These are phyloP conservation scores for Gnomoniopsis smithogilvyi DNA, from an alignment of 2,329 filamentous ascomycete species.

Conservation along the genomic window DNA sequence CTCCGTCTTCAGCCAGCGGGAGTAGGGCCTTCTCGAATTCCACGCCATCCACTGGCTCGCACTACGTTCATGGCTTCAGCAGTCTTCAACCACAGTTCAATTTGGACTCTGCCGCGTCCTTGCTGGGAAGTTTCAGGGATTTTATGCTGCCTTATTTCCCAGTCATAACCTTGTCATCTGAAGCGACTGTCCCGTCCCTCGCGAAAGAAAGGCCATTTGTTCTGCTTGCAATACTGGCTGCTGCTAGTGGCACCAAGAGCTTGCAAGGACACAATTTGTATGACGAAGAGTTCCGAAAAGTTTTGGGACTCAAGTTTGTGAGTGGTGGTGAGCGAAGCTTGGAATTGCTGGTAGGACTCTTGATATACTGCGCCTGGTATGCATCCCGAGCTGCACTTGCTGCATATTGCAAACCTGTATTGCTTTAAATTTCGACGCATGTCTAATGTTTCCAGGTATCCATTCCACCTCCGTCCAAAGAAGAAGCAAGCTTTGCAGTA, in stretches of 20 bases:
- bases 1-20: conserved; percentile 18
- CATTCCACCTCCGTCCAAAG: conserved; percentile 50
- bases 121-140: conserved; percentile 40
- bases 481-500: conserved; percentile 49
- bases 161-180: conserved; percentile 37
- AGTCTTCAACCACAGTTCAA: conserved; percentile 52
- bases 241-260: conserved; percentile 43
- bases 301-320: conserved; percentile 54
- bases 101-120: conserved; percentile 46
- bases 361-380: conserved; percentile 58
- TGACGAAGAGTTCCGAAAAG: conserved; percentile 56
- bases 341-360: conserved; percentile 53
- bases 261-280: conserved; percentile 51
- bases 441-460: conserved; percentile 39
- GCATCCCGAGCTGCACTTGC: conserved; percentile 1
- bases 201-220: conserved; percentile 49
- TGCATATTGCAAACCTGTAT: not conserved
- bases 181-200: conserved; percentile 40
- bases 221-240: conserved; percentile 50
- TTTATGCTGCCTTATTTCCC: conserved; percentile 42
- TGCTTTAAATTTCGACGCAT: too few species aligned
- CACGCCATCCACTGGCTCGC: conserved; percentile 27
- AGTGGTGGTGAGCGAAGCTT: conserved; percentile 54
- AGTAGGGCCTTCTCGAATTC: conserved; percentile 22
- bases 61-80: conserved; percentile 28